These are phyloP conservation scores for Elsinoe fawcettii DNA, from an alignment of 2,329 filamentous ascomycete genomes.

Conservation along the genomic window DNA sequence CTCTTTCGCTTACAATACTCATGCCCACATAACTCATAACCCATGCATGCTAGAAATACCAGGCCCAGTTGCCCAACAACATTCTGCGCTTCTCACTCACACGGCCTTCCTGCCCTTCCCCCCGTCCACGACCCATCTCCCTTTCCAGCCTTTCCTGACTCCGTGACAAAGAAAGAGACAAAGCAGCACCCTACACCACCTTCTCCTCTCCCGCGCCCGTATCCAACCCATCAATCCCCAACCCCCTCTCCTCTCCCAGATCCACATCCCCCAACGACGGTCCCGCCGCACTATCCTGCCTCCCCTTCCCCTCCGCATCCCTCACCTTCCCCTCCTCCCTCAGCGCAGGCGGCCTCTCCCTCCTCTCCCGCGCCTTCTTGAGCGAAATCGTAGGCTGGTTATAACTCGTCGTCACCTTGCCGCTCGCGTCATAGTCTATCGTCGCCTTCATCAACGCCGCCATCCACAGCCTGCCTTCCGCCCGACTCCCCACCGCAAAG, in stretches of 20 bases:
- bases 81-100: background rate
- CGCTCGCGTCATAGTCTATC: slow-evolving; percentile 77
- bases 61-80: background rate
- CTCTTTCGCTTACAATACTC: background rate
- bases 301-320: background rate
- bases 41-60: background rate
- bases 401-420: slow-evolving; percentile 81
- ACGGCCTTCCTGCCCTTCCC: background rate
- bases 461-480: slow-evolving; percentile 93
- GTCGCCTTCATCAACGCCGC: slow-evolving; percentile 97
- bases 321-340: slow-evolving; percentile 47
- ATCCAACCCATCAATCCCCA: slow-evolving; percentile 5
- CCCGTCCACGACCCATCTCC: background rate
- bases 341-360: slow-evolving; percentile 79
- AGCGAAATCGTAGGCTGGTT: slow-evolving; percentile 95
- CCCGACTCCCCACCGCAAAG: slow-evolving; percentile 87
- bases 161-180: too few relatives aligned
- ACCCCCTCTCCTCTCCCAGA: background rate
- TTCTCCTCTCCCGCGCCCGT: background rate
- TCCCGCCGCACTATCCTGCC: background rate
- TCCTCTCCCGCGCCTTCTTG: slow-evolving; percentile 77
- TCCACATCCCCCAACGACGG: background rate
- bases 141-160: too few relatives aligned
- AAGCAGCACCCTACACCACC: slow-evolving; percentile 2
- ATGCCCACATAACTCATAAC: slow-evolving; percentile 6